Evolutionary conservation across 106 monocot species (phyloP).

Genomic region (Xerophyta viscosa): DNA sequence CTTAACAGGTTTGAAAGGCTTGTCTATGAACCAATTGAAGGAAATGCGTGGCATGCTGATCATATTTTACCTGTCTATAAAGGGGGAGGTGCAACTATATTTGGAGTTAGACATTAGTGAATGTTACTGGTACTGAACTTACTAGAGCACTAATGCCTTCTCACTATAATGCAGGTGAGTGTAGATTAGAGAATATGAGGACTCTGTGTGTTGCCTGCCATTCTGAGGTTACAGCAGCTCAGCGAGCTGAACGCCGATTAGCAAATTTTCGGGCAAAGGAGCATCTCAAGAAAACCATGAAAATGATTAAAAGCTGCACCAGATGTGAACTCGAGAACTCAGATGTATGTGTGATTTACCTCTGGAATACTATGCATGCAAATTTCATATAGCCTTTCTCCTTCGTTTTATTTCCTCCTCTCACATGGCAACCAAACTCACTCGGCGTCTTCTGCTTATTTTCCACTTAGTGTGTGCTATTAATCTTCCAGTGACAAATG

Average conservation of each 20-base stretch:
- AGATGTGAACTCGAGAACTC: not conserved
- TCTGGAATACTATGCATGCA: not conserved
- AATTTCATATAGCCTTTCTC: too few relatives aligned
- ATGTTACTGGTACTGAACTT: not conserved
- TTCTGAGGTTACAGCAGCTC: conserved; percentile 66
- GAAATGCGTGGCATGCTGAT: conserved; percentile 99
- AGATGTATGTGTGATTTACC: conserved; percentile 8
- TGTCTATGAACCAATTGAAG: conserved; percentile 68
- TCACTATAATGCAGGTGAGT: conserved; percentile 57
- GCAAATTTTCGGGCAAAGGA: conserved; percentile 44
- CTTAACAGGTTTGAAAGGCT: conserved; percentile 67
- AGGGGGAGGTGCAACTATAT: conserved; percentile 72
- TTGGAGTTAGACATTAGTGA: not conserved
- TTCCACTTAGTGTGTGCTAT: too few relatives aligned
- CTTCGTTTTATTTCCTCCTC: too few relatives aligned
- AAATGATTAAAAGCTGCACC: conserved; percentile 19
- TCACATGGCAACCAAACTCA: too few relatives aligned
- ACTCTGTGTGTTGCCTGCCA: conserved; percentile 97
- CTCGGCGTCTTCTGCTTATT: too few relatives aligned
- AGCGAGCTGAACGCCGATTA: conserved; percentile 33
- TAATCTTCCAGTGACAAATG: too few relatives aligned
- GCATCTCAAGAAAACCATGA: conserved; percentile 44
- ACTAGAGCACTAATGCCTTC: conserved; percentile 3
- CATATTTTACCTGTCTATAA: conserved; percentile 86
- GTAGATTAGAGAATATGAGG: conserved; percentile 89